Conservation (phyloP, 768 basidiomycete genomes). For the Megacollybia marginata region DNA sequence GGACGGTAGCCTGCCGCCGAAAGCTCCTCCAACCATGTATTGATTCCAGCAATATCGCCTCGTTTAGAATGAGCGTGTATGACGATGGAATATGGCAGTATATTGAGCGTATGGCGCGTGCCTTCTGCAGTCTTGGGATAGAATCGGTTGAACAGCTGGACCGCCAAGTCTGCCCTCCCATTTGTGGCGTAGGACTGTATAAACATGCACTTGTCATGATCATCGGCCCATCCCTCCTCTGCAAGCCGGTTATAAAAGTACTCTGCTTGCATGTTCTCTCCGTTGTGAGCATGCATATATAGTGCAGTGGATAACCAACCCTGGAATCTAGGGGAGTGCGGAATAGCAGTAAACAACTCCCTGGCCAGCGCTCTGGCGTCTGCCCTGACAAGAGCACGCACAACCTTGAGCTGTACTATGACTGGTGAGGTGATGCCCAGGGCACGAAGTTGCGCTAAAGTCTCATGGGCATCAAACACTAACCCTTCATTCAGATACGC, state of each 20-base stretch:
- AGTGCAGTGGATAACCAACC: conserved; percentile 38
- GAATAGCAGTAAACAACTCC: conserved; percentile 29
- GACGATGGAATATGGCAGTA: conserved; percentile 48
- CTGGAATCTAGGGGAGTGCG: conserved; percentile 7
- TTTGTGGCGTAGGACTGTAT: conserved; percentile 50
- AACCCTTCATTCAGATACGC: conserved; percentile 24
- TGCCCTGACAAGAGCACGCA: conserved; percentile 34
- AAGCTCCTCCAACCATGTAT: conserved; percentile 50
- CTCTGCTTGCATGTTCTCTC: conserved; percentile 37
- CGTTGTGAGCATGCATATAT: conserved; percentile 44
- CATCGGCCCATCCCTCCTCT: conserved; percentile 16
- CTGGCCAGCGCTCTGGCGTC: conserved; percentile 35
- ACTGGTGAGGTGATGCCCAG: conserved; percentile 23
- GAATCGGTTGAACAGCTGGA: conserved; percentile 45
- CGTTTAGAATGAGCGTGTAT: conserved; percentile 45
- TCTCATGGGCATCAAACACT: conserved; percentile 28
- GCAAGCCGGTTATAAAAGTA: conserved; percentile 31
- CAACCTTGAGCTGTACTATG: conserved; percentile 24
- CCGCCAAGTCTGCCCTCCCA: conserved; percentile 32
- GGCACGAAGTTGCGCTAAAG: conserved; percentile 32
- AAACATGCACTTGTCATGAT: conserved; percentile 32
- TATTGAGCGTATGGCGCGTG: conserved; percentile 26
- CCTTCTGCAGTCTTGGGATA: conserved; percentile 35
- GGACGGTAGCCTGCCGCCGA: conserved; percentile 40
- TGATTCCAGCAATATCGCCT: conserved; percentile 41